Base-by-base conservation (phyloP, 139 green algal species). In the Zygnema circumcarinatum region DNA sequence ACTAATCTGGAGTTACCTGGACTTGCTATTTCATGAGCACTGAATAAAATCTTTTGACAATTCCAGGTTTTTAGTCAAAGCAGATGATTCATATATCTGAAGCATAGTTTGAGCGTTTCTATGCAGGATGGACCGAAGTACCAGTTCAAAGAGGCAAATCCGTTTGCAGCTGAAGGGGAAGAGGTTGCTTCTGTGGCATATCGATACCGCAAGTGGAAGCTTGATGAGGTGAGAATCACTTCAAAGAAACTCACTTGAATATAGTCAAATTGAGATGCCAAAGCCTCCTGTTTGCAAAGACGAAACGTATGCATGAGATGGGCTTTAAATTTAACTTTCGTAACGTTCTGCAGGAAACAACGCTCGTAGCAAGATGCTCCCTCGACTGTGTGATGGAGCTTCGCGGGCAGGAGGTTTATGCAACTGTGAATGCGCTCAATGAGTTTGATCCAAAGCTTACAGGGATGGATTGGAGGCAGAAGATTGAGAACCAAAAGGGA, bases 401-500 rank as follows among this genome's bases (percentile, higher is more conserved):
- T 79, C 94, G 95, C 91, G 94, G 93, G 16, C 75, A 94, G 75
- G 86, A 94, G 41, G 92, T 96, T 90, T 87, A 96, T 35, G 68
- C 96, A 1, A 94, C 90, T n/a, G 92, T 98, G 88, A 97, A 98
- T 87, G 95, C 96, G 0, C 94, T 99, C 62, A 98, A 98, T 88
- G 97, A 99, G 94, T 98, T 96, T 83, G 96, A 99, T 92, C 85
- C 93, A 53, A 93, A 92, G 81, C 53, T 90, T 53, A 91, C 92
- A 21, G 92, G 93, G 36, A 93, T 98, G 38, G 95, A 98, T 93
- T 99, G 96, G 96, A 92, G 97, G 36, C 93, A 96, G 91, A 98
- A 97, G 91, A 88, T 99, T 39, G 97, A 99, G 90, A 97, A 92
- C 69, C 97, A 99, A 91, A 93, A 96, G 69, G 97, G 97, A 73